phyloP scores from a whole-genome alignment of 2,329 filamentous ascomycete genomes.

The Aspergillus sergii region DNA sequence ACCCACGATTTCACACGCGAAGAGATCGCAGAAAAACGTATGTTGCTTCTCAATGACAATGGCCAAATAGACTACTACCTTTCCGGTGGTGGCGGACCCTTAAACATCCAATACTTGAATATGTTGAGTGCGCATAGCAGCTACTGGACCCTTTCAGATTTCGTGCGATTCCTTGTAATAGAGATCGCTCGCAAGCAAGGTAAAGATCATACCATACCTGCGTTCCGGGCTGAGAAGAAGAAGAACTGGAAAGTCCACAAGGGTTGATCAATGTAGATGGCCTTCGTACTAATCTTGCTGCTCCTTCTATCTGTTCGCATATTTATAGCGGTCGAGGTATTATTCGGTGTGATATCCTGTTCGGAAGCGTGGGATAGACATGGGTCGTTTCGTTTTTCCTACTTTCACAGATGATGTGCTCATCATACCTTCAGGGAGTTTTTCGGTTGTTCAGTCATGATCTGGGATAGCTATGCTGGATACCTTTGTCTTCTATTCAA shows the following conservation, averaged over 20 bases:
- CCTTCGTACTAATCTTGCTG: background rate
- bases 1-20: conserved; percentile 93
- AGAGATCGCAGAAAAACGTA: conserved; percentile 87
- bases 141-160: conserved; percentile 87
- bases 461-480: background rate
- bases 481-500: background rate
- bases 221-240: conserved; percentile 58
- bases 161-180: conserved; percentile 85
- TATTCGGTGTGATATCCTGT: background rate
- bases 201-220: conserved; percentile 57
- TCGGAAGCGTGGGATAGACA: background rate
- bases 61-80: conserved; percentile 93
- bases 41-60: conserved; percentile 89
- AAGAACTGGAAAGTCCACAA: conserved; percentile 52
- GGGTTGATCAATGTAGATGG: conserved; percentile 16
- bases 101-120: conserved; percentile 95
- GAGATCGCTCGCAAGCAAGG: conserved; percentile 80
- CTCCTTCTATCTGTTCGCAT: background rate
- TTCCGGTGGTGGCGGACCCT: conserved; percentile 76
- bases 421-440: background rate
- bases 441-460: background rate
- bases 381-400: background rate
- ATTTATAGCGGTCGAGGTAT: background rate
- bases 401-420: background rate
- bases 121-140: conserved; percentile 95